Conservation (phyloP, 2,329 filamentous ascomycete genomes). For the Pestalotiopsis fici region DNA sequence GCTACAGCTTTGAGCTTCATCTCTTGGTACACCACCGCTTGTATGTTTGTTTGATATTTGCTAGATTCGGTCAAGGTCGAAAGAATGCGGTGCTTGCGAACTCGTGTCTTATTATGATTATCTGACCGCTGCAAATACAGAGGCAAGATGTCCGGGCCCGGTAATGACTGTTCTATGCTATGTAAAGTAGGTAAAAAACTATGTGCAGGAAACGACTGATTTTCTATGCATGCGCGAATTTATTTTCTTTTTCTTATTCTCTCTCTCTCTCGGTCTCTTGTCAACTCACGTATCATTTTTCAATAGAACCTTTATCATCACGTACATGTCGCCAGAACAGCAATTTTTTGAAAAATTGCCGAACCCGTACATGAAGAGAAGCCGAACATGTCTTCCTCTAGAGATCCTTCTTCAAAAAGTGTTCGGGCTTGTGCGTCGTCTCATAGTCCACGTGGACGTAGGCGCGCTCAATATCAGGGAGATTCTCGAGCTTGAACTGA, state of each 20-base stretch:
- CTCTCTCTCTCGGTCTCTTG: background rate
- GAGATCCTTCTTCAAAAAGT: constrained; percentile 62
- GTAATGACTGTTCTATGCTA: background rate
- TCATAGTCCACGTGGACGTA: constrained; percentile 99
- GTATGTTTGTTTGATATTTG: too few relatives aligned
- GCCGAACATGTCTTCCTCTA: constrained; percentile 24
- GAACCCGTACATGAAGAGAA: background rate
- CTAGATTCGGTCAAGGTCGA: too few relatives aligned
- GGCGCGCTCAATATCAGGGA: constrained; percentile 89
- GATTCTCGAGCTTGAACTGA: constrained; percentile 88
- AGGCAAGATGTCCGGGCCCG: background rate
- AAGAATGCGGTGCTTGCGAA: background rate
- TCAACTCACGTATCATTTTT: background rate
- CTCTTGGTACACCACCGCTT: too few relatives aligned
- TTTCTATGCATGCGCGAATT: background rate
- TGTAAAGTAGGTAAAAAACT: background rate
- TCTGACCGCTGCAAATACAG: background rate
- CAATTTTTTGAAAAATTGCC: background rate
- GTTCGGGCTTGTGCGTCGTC: constrained; percentile 92
- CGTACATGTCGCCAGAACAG: background rate
- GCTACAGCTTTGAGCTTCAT: too few relatives aligned
- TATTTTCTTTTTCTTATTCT: too few relatives aligned
- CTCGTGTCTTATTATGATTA: background rate
- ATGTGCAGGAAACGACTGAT: background rate
- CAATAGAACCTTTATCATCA: background rate